Evolutionary conservation across 306 rosid genomes (phyloP).

Genomic region (Glycine soja): DNA sequence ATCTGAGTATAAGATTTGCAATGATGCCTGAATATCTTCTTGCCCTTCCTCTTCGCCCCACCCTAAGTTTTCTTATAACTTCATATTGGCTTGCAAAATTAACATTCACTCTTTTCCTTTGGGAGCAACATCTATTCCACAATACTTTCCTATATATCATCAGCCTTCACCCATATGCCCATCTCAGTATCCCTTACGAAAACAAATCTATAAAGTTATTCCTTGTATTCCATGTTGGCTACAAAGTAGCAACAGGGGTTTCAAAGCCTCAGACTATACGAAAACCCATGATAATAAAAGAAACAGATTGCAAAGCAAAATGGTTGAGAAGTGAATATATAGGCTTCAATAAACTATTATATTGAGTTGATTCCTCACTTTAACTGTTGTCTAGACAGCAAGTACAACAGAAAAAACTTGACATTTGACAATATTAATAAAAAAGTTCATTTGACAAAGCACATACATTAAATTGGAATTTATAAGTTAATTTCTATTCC

Average conservation of each 20-base stretch:
- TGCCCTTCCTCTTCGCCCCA: background rate
- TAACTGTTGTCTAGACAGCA: background rate
- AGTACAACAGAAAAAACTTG: constrained; percentile 13
- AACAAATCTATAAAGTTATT: background rate
- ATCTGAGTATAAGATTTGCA: background rate
- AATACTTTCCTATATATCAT: constrained; percentile 16
- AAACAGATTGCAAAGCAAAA: constrained; percentile 30
- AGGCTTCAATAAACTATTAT: constrained; percentile 29
- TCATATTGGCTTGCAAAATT: background rate
- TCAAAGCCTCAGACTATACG: constrained; percentile 5
- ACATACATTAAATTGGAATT: constrained; percentile 28
- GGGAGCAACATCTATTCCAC: background rate
- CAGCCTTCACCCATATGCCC: background rate
- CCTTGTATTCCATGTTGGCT: background rate
- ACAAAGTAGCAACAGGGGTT: constrained; percentile 8
- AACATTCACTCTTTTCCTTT: background rate
- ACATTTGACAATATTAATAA: constrained; percentile 23
- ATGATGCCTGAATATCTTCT: background rate
- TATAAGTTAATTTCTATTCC: constrained; percentile 21
- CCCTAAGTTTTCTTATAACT: background rate
- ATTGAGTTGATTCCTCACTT: constrained; percentile 16
- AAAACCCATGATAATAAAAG: constrained; percentile 37
- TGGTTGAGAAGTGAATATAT: constrained; percentile 27
- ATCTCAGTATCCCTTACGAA: background rate
- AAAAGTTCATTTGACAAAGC: constrained; percentile 18